Base-by-base conservation (phyloP, 2,329 filamentous ascomycete genomes). In the Colletotrichum chlorophyti region DNA sequence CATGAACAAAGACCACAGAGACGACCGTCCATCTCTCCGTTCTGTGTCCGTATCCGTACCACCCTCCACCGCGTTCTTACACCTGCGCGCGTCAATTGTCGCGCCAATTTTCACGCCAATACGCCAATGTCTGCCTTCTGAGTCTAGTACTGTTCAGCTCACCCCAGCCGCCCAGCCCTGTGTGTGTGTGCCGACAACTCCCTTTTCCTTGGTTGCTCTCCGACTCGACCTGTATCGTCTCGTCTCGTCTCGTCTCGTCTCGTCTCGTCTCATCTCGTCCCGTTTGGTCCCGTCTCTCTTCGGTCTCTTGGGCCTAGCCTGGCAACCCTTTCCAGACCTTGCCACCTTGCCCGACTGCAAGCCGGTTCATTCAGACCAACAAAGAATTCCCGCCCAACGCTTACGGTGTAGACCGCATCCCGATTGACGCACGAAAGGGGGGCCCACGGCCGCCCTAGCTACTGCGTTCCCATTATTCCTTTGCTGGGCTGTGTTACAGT, bases 11-110 rank as follows among this genome's bases (percentile, higher is more conserved):
- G 23, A 26, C 45, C 27, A 17, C 45, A 75, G 63, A 94, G 70
- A 32, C 79, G 77, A 17, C 74, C 78, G 19, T 66, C 67, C 7
- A 74, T 69, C 2, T 77, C 79, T 52, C 81, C 83, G n/a, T 59
- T 54, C 7, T 63, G 79, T 4, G 90, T 90, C 64, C 23, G 14
- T 42, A 10, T n/a, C 38, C 38, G n/a, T n/a, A 27, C 38, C 21
- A 37, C 15, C 21, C 15, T 15, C 34, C n/a, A n/a, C n/a, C n/a
- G n/a, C n/a, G n/a, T n/a, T n/a, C n/a, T n/a, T n/a, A n/a, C n/a
- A n/a, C n/a, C n/a, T n/a, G n/a, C n/a, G n/a, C n/a, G n/a, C n/a
- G n/a, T n/a, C n/a, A n/a, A n/a, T n/a, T n/a, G n/a, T n/a, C n/a
- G n/a, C n/a, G n/a, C n/a, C n/a, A n/a, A n/a, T n/a, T n/a, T n/a